Evolutionary conservation across 306 rosid genomes (phyloP), one percentile per base, ranked within the genome.

Genomic region (Urtica urens): DNA sequence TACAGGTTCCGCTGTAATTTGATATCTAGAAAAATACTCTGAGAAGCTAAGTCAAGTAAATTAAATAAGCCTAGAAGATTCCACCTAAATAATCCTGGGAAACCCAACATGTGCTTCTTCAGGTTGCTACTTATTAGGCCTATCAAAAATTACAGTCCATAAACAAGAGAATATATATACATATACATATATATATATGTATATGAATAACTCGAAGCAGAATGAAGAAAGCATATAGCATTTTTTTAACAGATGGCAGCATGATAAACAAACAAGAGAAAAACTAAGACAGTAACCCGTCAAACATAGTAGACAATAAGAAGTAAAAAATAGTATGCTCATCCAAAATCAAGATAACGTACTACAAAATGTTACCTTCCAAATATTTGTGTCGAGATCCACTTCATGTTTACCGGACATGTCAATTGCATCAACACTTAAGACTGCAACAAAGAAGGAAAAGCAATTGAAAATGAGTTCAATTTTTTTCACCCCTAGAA

Each of bases 321-420:
- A n/a, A n/a, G n/a, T n/a, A n/a, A n/a, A n/a, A n/a, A n/a, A n/a
- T n/a, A n/a, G n/a, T n/a, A n/a, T n/a, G n/a, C n/a, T n/a, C n/a
- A n/a, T n/a, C n/a, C n/a, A n/a, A n/a, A n/a, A n/a, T n/a, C n/a
- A n/a, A n/a, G n/a, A n/a, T n/a, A n/a, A n/a, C n/a, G n/a, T n/a
- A n/a, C n/a, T n/a, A n/a, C n/a, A n/a, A n/a, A 25, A 35, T 44
- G 78, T 75, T 67, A 90, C 99, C 72, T 90, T 90, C 99, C 96
- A 90, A 26, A 90, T 90, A 57, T 69, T 90, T 16, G 99, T 90
- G 59, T 90, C 99, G 16, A 90, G 94, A 77, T 90, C 99, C 64
- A 90, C 99, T 74, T 85, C 99, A 52, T 90, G 99, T 77, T 82
- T 90, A 50, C 99, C 99, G 11, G 99, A 90, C 99, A 90, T 77